phyloP scores from a whole-genome alignment of 2,329 filamentous ascomycete species.

The Talaromyces sp. region DNA sequence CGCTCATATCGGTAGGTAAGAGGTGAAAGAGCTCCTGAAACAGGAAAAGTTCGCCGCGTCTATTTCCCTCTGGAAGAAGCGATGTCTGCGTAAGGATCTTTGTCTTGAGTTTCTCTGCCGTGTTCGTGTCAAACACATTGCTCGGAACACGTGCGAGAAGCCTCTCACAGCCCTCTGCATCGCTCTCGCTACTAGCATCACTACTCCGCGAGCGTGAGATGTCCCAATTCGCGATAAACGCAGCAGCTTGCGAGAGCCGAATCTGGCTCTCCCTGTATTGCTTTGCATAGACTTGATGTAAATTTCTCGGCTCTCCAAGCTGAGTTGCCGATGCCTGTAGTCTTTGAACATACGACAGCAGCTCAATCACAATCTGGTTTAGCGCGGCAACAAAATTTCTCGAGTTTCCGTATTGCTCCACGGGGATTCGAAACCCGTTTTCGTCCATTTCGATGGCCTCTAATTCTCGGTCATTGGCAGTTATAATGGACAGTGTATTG shows the following conservation, averaged over 20 bases:
- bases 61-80: slow-evolving; percentile 22
- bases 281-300: slow-evolving; percentile 39
- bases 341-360: slow-evolving; percentile 34
- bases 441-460: slow-evolving; percentile 29
- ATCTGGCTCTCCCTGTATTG: slow-evolving; percentile 40
- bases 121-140: slow-evolving; percentile 23
- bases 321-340: slow-evolving; percentile 27
- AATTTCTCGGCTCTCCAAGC: slow-evolving; percentile 27
- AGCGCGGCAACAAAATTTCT: slow-evolving; percentile 36
- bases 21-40: slow-evolving; percentile 26
- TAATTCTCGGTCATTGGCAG: slow-evolving; percentile 38
- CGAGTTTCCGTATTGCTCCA: slow-evolving; percentile 28
- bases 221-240: slow-evolving; percentile 36
- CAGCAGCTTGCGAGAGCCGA: slow-evolving; percentile 34
- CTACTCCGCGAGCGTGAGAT: slow-evolving; percentile 31
- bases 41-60: slow-evolving; percentile 31
- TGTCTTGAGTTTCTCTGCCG: slow-evolving; percentile 18
- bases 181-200: slow-evolving; percentile 7
- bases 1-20: slow-evolving; percentile 25
- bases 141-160: slow-evolving; percentile 27
- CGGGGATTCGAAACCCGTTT: slow-evolving; percentile 24
- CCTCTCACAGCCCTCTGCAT: slow-evolving; percentile 21
- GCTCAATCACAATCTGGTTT: slow-evolving; percentile 38
- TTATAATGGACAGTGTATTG: slow-evolving; percentile 37
- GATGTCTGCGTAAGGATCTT: slow-evolving; percentile 29